Conservation (phyloP, 2,329 filamentous ascomycete genomes). For the Ophiostoma himal-ulmi region DNA sequence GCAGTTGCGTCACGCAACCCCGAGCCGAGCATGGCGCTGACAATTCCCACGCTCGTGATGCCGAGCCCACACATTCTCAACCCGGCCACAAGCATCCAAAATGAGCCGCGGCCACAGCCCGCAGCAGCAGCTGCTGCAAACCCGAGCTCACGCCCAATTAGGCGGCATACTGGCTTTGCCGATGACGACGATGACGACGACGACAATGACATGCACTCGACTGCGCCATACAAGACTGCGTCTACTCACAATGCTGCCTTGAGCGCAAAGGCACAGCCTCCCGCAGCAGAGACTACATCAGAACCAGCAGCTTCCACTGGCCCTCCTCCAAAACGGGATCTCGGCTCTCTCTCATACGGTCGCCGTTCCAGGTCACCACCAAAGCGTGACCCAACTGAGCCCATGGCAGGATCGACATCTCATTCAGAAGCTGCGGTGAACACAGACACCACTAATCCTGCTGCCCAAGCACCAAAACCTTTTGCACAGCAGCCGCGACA, state of each 20-base stretch:
- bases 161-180: background rate
- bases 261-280: conserved; percentile 18
- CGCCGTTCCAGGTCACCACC: background rate
- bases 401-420: background rate
- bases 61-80: conserved; percentile 16
- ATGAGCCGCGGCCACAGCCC: background rate
- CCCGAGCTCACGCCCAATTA: background rate
- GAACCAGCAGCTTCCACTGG: background rate
- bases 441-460: conserved; percentile 36
- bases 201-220: conserved; percentile 4
- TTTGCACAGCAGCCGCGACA: background rate
- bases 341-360: background rate
- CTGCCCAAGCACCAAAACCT: background rate
- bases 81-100: background rate
- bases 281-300: background rate
- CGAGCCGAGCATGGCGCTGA: conserved; percentile 19
- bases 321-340: background rate
- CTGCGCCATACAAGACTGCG: conserved; percentile 34
- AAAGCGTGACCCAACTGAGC: background rate
- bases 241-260: conserved; percentile 32
- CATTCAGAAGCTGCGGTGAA: background rate
- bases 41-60: conserved; percentile 24
- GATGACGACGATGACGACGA: conserved; percentile 2
- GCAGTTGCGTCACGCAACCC: conserved; percentile 18
- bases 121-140: background rate